phyloP scores from a whole-genome alignment of 2,329 filamentous ascomycete species.

The Apiospora sp. region DNA sequence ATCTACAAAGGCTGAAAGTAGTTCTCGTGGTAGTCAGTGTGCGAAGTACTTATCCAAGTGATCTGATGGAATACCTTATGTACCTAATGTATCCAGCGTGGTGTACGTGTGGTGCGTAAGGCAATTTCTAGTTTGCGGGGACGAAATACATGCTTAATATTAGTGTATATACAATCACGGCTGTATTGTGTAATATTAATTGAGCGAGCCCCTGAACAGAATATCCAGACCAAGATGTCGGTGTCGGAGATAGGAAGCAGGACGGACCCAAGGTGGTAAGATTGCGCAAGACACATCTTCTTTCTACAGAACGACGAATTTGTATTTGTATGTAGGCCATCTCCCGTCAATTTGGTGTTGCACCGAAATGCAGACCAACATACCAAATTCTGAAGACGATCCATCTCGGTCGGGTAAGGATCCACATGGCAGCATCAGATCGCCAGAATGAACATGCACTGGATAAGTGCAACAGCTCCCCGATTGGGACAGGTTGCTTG shows the following conservation, averaged over 20 bases:
- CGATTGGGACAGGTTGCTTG: neutral
- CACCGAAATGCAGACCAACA: neutral
- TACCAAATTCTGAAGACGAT: neutral
- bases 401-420: neutral
- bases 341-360: too few species aligned
- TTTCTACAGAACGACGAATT: too few species aligned
- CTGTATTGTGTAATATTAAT: neutral
- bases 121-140: neutral
- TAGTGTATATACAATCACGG: neutral
- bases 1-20: neutral
- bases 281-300: neutral
- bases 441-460: neutral
- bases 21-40: neutral
- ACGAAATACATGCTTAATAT: too few species aligned
- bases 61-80: neutral
- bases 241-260: neutral
- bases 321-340: neutral
- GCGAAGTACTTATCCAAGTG: neutral
- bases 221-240: neutral
- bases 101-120: neutral
- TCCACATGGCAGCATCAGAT: slow-evolving; percentile 14
- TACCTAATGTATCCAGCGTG: neutral
- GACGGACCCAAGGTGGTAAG: neutral
- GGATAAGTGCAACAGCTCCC: neutral
- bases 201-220: neutral